A percentile compares a stretch with the other conserved stretches of the same genome.
phyloP scores from a whole-genome alignment of 192 early-diverging fungal genomes.

The Pilobolus umbonatus region DNA sequence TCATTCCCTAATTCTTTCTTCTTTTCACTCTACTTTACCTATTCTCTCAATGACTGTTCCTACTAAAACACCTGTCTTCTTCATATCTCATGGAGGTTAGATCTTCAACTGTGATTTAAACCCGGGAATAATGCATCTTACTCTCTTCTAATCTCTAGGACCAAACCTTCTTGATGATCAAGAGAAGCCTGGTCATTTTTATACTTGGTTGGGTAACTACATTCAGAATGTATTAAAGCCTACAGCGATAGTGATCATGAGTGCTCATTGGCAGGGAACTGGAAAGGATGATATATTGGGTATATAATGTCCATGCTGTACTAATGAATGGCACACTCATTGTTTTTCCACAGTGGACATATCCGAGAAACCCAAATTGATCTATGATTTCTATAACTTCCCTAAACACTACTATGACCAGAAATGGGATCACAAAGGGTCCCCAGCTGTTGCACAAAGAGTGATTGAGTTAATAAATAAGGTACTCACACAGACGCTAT shows the following conservation, averaged over 20 bases:
- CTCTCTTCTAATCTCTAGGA: slow-evolving; percentile 10
- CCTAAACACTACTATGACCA: slow-evolving; percentile 52
- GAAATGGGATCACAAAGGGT: slow-evolving; percentile 52
- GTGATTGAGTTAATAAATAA: slow-evolving; percentile 47
- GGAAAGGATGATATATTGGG: slow-evolving; percentile 35
- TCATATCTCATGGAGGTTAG: slow-evolving; percentile 28
- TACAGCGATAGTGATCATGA: slow-evolving; percentile 56
- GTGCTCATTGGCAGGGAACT: slow-evolving; percentile 64
- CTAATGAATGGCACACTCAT: not conserved
- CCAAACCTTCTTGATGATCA: slow-evolving; percentile 32
- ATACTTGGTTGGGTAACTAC: slow-evolving; percentile 37
- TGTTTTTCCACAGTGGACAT: slow-evolving; percentile 28
- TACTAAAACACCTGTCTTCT: slow-evolving; percentile 19
- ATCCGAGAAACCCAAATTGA: slow-evolving; percentile 44
- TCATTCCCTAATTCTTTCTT: slow-evolving; percentile 1
- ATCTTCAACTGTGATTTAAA: not conserved
- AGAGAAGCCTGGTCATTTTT: slow-evolving; percentile 29
- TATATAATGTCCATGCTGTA: slow-evolving; percentile 5
- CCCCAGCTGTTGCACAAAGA: slow-evolving; percentile 44
- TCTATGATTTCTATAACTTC: slow-evolving; percentile 69
- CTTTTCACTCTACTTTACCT: slow-evolving; percentile 1
- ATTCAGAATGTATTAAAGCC: slow-evolving; percentile 45
- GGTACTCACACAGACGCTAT: slow-evolving; percentile 4
- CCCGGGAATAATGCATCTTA: not conserved
- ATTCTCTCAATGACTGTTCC: not conserved